Base-by-base conservation (phyloP, 108 stramenopile species). In the Cyclotella sp. region DNA sequence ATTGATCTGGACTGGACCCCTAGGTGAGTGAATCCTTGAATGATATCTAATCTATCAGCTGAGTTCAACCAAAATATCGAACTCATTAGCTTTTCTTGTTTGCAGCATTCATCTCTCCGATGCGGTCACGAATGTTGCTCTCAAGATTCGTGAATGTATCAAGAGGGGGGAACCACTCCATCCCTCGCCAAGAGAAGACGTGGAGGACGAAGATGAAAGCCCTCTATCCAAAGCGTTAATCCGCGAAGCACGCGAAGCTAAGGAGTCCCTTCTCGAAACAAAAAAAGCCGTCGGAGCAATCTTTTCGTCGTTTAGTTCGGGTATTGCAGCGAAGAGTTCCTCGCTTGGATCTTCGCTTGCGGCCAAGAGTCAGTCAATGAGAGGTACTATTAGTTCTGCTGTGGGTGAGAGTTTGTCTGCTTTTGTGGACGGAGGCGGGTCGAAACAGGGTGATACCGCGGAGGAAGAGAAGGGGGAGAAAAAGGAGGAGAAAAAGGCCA, bases 1-100 rank as follows among this genome's bases (percentile, higher is more conserved):
- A 90, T 95, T 73, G 94, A 95, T 73, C 82, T 86, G 40, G 91
- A 93, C 65, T 96, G 95, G 95, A 96, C 95, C 12, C 95, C 95
- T 19, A 61, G 60, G 60, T 61, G n/a, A 39, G 60, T 24, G 24
- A 24, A 22, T 3, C 24, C 11, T 21, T 24, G 55, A 55, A 24
- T 24, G n/a, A n/a, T n/a, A n/a, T n/a, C n/a, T n/a, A n/a, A n/a
- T n/a, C n/a, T n/a, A n/a, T n/a, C n/a, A n/a, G n/a, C n/a, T n/a
- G n/a, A n/a, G n/a, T n/a, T n/a, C n/a, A n/a, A n/a, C n/a, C 60
- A 61, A 30, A 30, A 34, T n/a, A 3, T 34, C 0, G 1, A 61
- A 39, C 60, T 30, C 19, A 24, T 6, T 1, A 24, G 1, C 21
- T 24, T 13, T 21, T 26, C 19, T 19, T 34, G 27, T 3, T n/a